Percentiles rank a stretch among this genome's conserved stretches.
phyloP scores from a whole-genome alignment of 192 early-diverging fungal species.

The Backusella australiensis region DNA sequence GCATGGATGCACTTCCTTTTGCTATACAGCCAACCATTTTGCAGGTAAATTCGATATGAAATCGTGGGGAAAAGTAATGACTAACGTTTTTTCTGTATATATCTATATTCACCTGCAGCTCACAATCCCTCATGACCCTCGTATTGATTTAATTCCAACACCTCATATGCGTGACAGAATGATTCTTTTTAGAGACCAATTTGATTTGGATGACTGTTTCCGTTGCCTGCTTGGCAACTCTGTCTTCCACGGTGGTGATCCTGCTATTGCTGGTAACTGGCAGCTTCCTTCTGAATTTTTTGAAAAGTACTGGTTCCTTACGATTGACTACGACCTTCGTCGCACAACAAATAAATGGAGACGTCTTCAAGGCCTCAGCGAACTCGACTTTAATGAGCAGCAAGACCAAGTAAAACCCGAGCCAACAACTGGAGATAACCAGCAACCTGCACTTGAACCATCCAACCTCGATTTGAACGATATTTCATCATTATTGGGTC shows the following conservation, averaged over 20 bases:
- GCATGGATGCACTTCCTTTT: conserved; percentile 10
- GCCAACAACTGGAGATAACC: neutral
- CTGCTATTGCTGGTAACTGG: conserved; percentile 31
- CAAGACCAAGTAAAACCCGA: neutral
- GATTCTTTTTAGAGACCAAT: conserved; percentile 39
- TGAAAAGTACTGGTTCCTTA: conserved; percentile 36
- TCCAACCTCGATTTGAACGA: neutral
- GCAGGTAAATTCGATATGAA: conserved; percentile 22
- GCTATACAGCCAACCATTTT: conserved; percentile 26
- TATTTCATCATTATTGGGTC: neutral
- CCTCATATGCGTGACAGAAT: conserved; percentile 41
- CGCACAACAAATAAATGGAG: conserved; percentile 18
- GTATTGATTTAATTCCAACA: conserved; percentile 37
- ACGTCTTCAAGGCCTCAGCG: neutral
- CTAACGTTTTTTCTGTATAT: conserved; percentile 1
- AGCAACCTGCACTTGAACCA: neutral
- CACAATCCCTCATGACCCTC: conserved; percentile 38
- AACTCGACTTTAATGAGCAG: neutral
- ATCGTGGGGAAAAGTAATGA: conserved; percentile 5
- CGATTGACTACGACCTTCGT: conserved; percentile 23
- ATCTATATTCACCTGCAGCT: conserved; percentile 11
- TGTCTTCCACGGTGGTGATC: conserved; percentile 37
- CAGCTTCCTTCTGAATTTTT: conserved; percentile 36
- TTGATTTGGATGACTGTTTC: conserved; percentile 41
- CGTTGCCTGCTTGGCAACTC: conserved; percentile 18